Percentiles rank a stretch among this genome's conserved stretches.
Conservation (phyloP, 441 rosid species). For the Populus hybrid region DNA sequence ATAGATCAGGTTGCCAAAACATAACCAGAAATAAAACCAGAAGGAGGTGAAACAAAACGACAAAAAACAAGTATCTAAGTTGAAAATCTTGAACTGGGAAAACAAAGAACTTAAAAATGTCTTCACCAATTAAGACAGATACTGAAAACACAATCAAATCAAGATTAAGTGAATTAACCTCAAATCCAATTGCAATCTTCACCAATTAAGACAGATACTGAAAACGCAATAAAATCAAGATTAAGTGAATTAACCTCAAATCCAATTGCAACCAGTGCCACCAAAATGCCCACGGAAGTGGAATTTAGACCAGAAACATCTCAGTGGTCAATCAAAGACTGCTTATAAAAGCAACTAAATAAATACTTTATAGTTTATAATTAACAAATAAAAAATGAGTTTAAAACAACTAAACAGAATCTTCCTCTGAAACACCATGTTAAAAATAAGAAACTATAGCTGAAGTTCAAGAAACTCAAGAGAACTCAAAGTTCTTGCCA, state of each 20-base stretch:
- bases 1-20: constrained; percentile 7
- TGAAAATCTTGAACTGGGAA: background rate
- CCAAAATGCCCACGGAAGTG: constrained; percentile 8
- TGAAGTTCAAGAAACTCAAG: background rate
- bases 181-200: background rate
- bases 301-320: constrained; percentile 17
- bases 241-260: constrained; percentile 5
- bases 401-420: background rate
- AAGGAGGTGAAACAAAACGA: background rate
- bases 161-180: too few relatives aligned
- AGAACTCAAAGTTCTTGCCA: background rate
- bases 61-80: constrained; percentile 1
- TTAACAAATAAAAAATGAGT: constrained; percentile 7
- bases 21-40: background rate
- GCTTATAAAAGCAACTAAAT: constrained; percentile 6
- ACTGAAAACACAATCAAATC: background rate
- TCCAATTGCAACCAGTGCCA: constrained; percentile 1
- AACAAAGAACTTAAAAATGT: background rate
- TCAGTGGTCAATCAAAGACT: constrained; percentile 3
- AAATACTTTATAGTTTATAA: constrained; percentile 18
- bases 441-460: background rate
- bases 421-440: constrained; percentile 11
- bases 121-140: background rate
- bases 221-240: background rate
- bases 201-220: background rate